Conservation (phyloP, 1,284 basidiomycete genomes). For the Austroboletus rostrupii region DNA sequence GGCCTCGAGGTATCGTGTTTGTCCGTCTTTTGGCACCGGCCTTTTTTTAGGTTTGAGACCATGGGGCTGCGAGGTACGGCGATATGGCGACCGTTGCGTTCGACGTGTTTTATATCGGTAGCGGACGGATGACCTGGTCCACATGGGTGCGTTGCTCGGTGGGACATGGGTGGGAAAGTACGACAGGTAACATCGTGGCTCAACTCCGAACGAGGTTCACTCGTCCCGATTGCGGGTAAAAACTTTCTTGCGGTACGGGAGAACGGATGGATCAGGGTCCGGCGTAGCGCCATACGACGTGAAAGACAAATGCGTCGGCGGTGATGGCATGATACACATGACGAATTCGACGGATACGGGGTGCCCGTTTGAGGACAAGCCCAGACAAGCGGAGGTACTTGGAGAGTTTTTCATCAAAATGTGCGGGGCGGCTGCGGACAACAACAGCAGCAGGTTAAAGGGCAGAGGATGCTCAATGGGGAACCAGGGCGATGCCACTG, state of each 20-base stretch:
- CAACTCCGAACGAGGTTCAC: conserved; percentile 4
- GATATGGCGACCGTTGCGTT: neutral
- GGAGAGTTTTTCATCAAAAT: conserved; percentile 2
- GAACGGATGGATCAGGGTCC: conserved; percentile 3
- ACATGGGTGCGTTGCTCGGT: conserved; percentile 21
- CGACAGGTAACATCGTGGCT: neutral
- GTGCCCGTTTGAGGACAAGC: neutral
- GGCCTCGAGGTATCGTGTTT: neutral
- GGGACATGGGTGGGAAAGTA: conserved; percentile 1
- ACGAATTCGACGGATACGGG: conserved; percentile 2
- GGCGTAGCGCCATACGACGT: neutral
- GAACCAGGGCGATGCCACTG: conserved; percentile 1
- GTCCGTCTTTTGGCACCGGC: neutral
- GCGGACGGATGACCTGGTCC: conserved; percentile 23
- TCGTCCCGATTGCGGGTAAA: neutral
- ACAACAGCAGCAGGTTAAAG: neutral
- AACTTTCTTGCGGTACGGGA: neutral
- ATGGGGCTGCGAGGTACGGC: neutral
- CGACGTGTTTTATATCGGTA: conserved; percentile 9
- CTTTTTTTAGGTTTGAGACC: neutral
- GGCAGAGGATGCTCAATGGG: conserved; percentile 4
- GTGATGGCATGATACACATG: conserved; percentile 6
- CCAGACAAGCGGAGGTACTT: conserved; percentile 6
- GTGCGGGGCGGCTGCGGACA: neutral
- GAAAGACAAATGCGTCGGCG: conserved; percentile 9